A percentile compares a stretch with the other conserved stretches of the same genome.
These are phyloP conservation scores for Phellinidium pouzarii DNA, from an alignment of 1,284 basidiomycete genomes.

Conservation along the genomic window DNA sequence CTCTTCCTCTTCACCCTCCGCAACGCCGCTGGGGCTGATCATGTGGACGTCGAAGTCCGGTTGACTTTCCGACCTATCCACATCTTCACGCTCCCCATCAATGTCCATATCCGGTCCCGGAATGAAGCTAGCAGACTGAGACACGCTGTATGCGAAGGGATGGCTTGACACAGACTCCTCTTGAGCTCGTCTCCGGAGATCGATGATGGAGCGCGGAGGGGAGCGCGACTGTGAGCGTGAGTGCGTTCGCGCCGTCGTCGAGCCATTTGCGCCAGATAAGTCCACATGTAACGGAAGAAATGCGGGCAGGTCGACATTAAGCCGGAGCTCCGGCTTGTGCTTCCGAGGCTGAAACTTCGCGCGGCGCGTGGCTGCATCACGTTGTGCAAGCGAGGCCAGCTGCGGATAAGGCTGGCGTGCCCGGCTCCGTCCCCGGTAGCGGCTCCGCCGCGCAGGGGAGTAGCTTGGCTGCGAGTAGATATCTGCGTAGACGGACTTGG, in stretches of 20 bases:
- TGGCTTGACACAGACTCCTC: constrained; percentile 16
- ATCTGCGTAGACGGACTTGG: constrained; percentile 10
- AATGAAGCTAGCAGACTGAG: constrained; percentile 11
- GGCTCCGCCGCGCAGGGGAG: constrained; percentile 5
- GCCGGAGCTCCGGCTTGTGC: constrained; percentile 17
- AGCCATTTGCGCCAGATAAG: constrained; percentile 8
- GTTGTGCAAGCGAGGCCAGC: neutral
- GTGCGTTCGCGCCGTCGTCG: constrained; percentile 11
- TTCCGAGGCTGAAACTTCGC: constrained; percentile 9
- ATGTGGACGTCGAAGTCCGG: constrained; percentile 16
- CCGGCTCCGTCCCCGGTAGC: constrained; percentile 17
- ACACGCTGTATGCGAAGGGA: constrained; percentile 17
- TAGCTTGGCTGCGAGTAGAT: constrained; percentile 14
- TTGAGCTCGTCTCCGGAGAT: constrained; percentile 13
- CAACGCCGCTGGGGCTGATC: constrained; percentile 14
- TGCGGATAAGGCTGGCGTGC: constrained; percentile 18
- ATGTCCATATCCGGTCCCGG: constrained; percentile 15
- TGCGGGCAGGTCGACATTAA: constrained; percentile 17
- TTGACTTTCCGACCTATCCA: neutral
- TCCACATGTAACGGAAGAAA: constrained; percentile 8
- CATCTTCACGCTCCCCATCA: constrained; percentile 2
- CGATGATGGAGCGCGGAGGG: constrained; percentile 9
- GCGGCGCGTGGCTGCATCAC: constrained; percentile 7
- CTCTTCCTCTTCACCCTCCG: constrained; percentile 8
- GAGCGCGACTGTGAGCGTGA: constrained; percentile 15